phyloP scores from a whole-genome alignment of 768 basidiomycete species.

The Lactarius indigo region DNA sequence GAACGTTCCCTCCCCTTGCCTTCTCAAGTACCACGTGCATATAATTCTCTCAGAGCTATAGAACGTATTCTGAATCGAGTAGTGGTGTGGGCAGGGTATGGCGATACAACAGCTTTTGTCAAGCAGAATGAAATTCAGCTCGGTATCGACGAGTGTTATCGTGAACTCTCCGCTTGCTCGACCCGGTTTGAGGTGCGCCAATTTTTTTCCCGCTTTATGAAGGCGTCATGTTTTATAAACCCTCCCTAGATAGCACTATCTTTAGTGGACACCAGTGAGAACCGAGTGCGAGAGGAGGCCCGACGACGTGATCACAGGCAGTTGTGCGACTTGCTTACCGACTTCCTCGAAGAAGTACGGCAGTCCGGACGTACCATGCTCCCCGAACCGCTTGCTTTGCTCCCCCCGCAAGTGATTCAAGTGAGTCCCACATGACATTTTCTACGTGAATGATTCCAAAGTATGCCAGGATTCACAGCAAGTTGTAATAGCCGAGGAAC shows the following conservation, averaged over 20 bases:
- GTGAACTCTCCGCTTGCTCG: conserved; percentile 37
- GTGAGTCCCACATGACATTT: neutral
- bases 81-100: neutral
- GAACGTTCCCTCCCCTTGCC: neutral
- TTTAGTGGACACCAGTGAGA: neutral
- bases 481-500: neutral
- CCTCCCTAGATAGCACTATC: conserved; percentile 6
- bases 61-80: conserved; percentile 4
- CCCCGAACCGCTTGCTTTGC: neutral
- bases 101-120: conserved; percentile 28
- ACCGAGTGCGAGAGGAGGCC: neutral
- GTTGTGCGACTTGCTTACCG: neutral
- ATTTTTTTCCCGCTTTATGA: neutral
- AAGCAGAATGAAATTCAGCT: conserved; percentile 40
- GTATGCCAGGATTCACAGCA: neutral
- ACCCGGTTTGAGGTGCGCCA: conserved; percentile 37
- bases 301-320: neutral
- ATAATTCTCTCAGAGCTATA: conserved; percentile 1
- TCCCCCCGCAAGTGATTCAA: neutral
- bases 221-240: neutral
- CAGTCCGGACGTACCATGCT: neutral
- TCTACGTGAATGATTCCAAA: neutral
- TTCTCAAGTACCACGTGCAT: neutral
- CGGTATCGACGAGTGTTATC: conserved; percentile 38
- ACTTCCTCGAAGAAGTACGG: conserved; percentile 2